Percentiles rank a stretch among this genome's conserved stretches.
Conservation (phyloP, 257 asterid species). For the Dorcoceras hygrometricum region DNA sequence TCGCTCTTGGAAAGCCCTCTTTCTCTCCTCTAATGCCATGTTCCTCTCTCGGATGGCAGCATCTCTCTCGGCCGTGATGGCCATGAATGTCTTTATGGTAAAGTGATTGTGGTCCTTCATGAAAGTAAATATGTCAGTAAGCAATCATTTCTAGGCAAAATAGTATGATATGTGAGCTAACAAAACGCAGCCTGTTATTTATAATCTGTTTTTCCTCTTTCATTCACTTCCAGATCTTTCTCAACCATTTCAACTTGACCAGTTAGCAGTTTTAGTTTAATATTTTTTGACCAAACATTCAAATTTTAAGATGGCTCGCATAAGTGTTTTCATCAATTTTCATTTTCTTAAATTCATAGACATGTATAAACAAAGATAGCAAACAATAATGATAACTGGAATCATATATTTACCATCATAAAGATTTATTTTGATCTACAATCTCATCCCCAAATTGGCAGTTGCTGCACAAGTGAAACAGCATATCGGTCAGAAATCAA, state of each 20-base stretch:
- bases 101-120: conserved; percentile 71
- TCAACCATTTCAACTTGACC: conserved; percentile 2
- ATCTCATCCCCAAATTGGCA: conserved; percentile 30
- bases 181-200: conserved; percentile 3
- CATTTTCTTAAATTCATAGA: background rate
- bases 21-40: conserved; percentile 95
- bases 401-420: conserved; percentile 36
- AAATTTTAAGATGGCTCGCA: background rate
- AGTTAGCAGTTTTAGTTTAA: too few species aligned
- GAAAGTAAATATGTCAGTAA: conserved; percentile 23
- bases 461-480: conserved; percentile 39
- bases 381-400: background rate
- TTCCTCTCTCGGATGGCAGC: conserved; percentile 90
- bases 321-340: background rate
- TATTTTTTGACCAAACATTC: background rate
- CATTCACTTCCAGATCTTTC: background rate
- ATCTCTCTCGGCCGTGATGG: conserved; percentile 92
- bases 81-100: conserved; percentile 80
- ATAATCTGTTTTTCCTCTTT: background rate
- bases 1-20: conserved; percentile 84
- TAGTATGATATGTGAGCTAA: background rate
- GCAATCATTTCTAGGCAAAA: conserved; percentile 8
- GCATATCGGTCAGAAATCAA: conserved; percentile 25
- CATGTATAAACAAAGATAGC: background rate
- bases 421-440: conserved; percentile 25